Percentiles rank a stretch among this genome's conserved stretches.
Conservation (phyloP, 2,329 filamentous ascomycete genomes). For the Orbilia oligospora region DNA sequence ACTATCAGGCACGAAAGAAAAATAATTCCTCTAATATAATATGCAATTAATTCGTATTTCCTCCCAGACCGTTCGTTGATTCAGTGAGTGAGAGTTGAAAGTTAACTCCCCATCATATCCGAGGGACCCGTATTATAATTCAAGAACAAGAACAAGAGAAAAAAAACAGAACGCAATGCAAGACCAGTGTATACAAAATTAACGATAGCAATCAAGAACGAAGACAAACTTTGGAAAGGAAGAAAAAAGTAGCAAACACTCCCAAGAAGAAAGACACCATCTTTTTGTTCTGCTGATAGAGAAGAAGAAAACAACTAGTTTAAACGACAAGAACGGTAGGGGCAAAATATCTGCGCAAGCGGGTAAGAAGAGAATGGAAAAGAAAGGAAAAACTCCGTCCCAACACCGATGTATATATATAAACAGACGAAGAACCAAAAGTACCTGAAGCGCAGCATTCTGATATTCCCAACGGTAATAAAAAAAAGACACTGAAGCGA, state of each 20-base stretch:
- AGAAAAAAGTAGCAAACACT: slow-evolving; percentile 3
- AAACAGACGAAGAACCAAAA: slow-evolving; percentile 42
- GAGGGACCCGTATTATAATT: neutral
- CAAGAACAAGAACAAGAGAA: too few species aligned
- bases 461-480: slow-evolving; percentile 26
- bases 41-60: neutral
- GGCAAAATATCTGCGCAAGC: neutral
- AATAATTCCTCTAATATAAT: slow-evolving; percentile 6
- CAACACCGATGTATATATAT: slow-evolving; percentile 53
- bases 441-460: slow-evolving; percentile 37
- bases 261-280: slow-evolving; percentile 5
- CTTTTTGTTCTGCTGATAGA: slow-evolving; percentile 12
- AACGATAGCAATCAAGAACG: neutral
- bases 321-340: slow-evolving; percentile 14
- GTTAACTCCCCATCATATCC: neutral
- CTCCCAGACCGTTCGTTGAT: neutral
- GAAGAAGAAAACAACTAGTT: neutral
- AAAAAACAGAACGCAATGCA: neutral
- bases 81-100: neutral
- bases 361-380: neutral
- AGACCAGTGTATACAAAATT: slow-evolving; percentile 14
- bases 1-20: slow-evolving; percentile 2
- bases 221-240: neutral
- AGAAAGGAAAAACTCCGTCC: slow-evolving; percentile 55
- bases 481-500: slow-evolving; percentile 6